A percentile compares a stretch with the other conserved stretches of the same genome.
phyloP scores from a whole-genome alignment of 2,329 filamentous ascomycete species.

The Pseudogymnoascus sp. region DNA sequence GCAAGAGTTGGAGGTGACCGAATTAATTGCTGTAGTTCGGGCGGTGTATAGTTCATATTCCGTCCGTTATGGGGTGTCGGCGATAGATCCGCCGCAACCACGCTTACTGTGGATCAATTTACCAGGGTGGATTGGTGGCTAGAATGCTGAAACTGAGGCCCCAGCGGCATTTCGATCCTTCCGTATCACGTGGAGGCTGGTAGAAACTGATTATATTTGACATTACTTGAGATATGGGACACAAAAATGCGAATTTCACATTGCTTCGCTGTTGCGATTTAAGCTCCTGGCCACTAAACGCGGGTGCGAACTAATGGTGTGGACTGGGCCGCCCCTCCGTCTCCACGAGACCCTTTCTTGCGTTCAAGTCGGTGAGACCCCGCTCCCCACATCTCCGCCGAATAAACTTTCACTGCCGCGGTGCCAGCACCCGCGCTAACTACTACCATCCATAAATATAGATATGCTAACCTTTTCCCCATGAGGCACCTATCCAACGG shows the following conservation, averaged over 20 bases:
- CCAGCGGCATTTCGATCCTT: background rate
- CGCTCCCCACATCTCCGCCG: background rate
- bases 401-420: background rate
- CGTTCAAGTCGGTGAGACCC: too few species aligned
- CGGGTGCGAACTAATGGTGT: too few species aligned
- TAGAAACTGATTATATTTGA: background rate
- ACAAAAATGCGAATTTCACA: background rate
- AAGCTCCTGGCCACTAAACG: background rate
- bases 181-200: background rate
- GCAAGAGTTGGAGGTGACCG: background rate
- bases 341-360: too few species aligned
- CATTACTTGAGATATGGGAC: background rate
- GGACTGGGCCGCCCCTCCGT: too few species aligned
- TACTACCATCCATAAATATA: background rate
- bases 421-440: background rate
- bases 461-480: background rate
- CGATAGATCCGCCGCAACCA: background rate
- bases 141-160: background rate
- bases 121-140: background rate
- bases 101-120: background rate
- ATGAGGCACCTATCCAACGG: background rate
- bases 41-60: background rate
- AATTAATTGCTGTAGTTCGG: background rate
- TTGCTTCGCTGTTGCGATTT: background rate
- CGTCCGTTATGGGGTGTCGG: background rate